Evolutionary conservation across 73 alveolate genomes (phyloP), one percentile per base, ranked within the genome.

Genomic region (Symbiodinium pilosum): DNA sequence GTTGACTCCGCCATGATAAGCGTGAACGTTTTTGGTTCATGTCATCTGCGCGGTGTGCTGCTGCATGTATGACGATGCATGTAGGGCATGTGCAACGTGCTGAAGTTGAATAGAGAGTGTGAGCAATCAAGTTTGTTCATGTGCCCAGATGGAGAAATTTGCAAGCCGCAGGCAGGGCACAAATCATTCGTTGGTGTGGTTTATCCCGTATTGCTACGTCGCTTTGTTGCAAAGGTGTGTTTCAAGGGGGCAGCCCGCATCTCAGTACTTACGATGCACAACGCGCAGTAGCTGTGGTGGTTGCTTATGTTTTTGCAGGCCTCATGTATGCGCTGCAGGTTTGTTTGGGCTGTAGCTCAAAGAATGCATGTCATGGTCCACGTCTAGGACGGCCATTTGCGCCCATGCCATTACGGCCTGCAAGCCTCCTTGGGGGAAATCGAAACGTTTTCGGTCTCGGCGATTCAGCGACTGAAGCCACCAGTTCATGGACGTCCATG

Each of bases 141-240:
- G 8, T 11, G n/a, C 97, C n/a, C 21, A 91, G 88, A 68, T 71
- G 97, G 97, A 30, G 97, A 91, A 3, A 21, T 69, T 24, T 91
- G 97, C 97, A 91, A 69, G 56, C 97, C 97, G 81, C 97, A 91
- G 97, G 97, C 89, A 4, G 52, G 87, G 14, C 28, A 47, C 64
- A 86, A 26, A 34, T 32, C 32, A 26, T 83, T 32, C 39, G 42
- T 6, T 47, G 59, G 6, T 47, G 21, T 47, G n/a, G n/a, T n/a
- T n/a, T n/a, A n/a, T n/a, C n/a, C n/a, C n/a, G n/a, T n/a, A n/a
- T 47, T 14, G 59, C 56, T 26, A 34, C 24, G 56, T 83, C 0
- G 93, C 36, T 14, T 43, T 28, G 34, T 32, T 30, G 43, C 86
- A 32, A 44, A 91, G 97, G 84, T 91, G 26, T 91, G 97, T 42